A percentile compares a stretch with the other conserved stretches of the same genome.
Conservation (phyloP, 805 yeast genomes). For the Yamadazyma scolyti region DNA sequence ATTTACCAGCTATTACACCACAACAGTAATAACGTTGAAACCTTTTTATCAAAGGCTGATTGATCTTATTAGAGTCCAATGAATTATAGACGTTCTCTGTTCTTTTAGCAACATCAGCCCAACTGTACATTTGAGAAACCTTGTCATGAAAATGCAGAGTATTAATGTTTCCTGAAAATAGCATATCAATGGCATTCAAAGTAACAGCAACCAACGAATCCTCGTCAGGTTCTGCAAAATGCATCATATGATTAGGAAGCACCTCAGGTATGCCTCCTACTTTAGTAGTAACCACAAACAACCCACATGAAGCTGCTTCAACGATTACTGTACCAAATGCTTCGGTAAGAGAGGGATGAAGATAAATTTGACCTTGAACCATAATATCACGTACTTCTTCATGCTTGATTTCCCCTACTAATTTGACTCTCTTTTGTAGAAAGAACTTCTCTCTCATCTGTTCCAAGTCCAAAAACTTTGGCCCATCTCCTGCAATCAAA, state of each 20-base stretch:
- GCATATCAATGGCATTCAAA: slow-evolving; percentile 59
- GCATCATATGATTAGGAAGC: slow-evolving; percentile 87
- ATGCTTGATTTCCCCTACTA: slow-evolving; percentile 85
- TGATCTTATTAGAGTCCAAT: slow-evolving; percentile 33
- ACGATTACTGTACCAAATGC: slow-evolving; percentile 97
- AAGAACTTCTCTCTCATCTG: slow-evolving; percentile 89
- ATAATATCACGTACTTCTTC: slow-evolving; percentile 91
- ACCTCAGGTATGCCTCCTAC: slow-evolving; percentile 99
- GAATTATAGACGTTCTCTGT: slow-evolving; percentile 79
- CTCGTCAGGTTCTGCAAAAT: slow-evolving; percentile 85
- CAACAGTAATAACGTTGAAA: slow-evolving; percentile 63
- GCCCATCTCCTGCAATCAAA: slow-evolving; percentile 95
- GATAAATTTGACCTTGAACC: slow-evolving; percentile 89
- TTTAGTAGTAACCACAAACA: slow-evolving; percentile 87
- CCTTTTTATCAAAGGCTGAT: slow-evolving; percentile 55
- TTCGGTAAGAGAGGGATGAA: slow-evolving; percentile 92
- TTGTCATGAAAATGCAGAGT: slow-evolving; percentile 75
- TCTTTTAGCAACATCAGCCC: slow-evolving; percentile 84
- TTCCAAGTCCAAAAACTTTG: slow-evolving; percentile 87
- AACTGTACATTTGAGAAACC: slow-evolving; percentile 79
- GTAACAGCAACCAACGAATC: slow-evolving; percentile 74
- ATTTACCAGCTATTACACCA: slow-evolving; percentile 82
- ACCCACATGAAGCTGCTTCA: slow-evolving; percentile 96
- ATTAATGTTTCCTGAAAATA: slow-evolving; percentile 58
- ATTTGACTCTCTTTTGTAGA: slow-evolving; percentile 80